Conservation (phyloP, 345 rosid species). For the Litchi chinensis region DNA sequence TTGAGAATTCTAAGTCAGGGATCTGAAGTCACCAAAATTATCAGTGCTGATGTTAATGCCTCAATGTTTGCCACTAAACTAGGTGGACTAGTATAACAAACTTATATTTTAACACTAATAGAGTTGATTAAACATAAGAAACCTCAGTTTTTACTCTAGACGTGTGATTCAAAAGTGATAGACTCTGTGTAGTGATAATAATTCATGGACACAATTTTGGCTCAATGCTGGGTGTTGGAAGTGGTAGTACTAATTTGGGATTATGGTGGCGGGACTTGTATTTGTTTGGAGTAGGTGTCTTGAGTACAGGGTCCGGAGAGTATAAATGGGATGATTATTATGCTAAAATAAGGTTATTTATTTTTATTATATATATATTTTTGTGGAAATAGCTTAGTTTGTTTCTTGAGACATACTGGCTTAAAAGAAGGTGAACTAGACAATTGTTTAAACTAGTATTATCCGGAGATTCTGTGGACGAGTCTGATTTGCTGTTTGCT, state of each 20-base stretch:
- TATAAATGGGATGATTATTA: neutral
- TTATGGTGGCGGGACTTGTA: neutral
- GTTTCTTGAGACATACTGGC: neutral
- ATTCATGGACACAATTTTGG: constrained; percentile 1
- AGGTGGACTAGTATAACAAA: neutral
- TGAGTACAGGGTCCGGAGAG: neutral
- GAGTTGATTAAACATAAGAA: neutral
- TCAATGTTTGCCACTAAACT: neutral
- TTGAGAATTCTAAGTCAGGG: neutral
- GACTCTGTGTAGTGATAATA: neutral
- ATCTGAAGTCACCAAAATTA: constrained; percentile 10
- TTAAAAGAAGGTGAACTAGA: neutral
- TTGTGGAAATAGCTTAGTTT: neutral
- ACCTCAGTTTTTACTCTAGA: neutral
- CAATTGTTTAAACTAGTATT: neutral
- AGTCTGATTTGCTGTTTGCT: neutral
- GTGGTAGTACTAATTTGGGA: neutral
- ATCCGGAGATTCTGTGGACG: neutral
- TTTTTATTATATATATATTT: too few relatives aligned
- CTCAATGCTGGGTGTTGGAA: neutral
- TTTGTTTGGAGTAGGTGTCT: neutral
- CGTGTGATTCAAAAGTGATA: neutral
- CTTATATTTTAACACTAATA: neutral
- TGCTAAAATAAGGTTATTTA: constrained; percentile 1
- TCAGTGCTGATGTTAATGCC: neutral